Base-by-base conservation (phyloP, 306 rosid species). In the Neltuma alba region DNA sequence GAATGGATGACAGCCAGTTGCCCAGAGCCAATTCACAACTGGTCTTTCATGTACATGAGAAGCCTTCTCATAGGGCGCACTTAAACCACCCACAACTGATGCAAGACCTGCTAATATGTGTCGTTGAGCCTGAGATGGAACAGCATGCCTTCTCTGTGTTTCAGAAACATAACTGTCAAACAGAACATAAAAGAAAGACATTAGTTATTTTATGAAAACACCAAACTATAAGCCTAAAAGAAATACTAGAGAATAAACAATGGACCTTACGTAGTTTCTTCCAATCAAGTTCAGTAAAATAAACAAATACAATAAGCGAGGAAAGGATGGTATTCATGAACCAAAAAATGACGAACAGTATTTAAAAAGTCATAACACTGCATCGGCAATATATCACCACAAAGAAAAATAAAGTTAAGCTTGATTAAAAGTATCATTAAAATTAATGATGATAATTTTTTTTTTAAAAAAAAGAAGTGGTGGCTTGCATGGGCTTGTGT, bases 71-170 rank as follows among this genome's bases (percentile, higher is more conserved):
- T 91, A 95, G 36, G 99, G 99, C 48, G 99, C 99, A 82, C 93
- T 90, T 85, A 95, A 82, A 65, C 99, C 96, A 60, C 97, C 99
- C 7, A 93, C 91, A 70, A 89, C 91, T 34, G 99, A 89, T 45
- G 99, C 99, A 80, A 95, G 87, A 58, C 99, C 99, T 21, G 99
- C 98, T 85, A 91, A 78, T 89, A 95, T 93, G 81, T 96, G 98
- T 38, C 93, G 96, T 74, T 96, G 99, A 60, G 95, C 97, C 83
- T 87, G 98, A 50, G 92, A 91, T 78, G 99, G 99, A 77, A 83
- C 14, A 41, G 87, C 89, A 76, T 87, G 85, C 79, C 94, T 89
- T 84, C 84, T 91, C n/a, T 89, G 78, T 57, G 93, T 96, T 85
- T 96, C 99, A 75, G 98, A 96, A 77, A 93, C 99, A 80, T 96